Conservation (phyloP, 2,329 filamentous ascomycete species). For the Bipolaris bicolor region DNA sequence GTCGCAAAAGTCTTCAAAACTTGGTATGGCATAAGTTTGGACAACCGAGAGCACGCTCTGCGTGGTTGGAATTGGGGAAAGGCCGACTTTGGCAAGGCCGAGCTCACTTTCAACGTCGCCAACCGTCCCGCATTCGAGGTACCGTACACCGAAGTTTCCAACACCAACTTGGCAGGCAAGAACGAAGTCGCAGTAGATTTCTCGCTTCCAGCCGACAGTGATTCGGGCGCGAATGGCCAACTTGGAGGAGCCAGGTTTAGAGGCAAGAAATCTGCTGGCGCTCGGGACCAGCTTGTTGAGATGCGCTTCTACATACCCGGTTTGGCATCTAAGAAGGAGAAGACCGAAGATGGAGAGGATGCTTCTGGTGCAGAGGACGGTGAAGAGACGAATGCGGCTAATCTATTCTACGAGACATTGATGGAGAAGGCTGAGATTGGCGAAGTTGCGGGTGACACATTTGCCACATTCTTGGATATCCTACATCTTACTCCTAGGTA, state of each 20-base stretch:
- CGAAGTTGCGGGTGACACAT: conserved; percentile 97
- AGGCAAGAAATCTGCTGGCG: conserved; percentile 88
- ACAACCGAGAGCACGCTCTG: conserved; percentile 91
- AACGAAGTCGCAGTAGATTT: conserved; percentile 98
- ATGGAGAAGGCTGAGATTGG: conserved; percentile 99
- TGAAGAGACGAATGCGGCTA: conserved; percentile 93
- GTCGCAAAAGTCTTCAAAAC: conserved; percentile 93
- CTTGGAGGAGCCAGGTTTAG: conserved; percentile 75
- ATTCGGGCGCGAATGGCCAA: conserved; percentile 74
- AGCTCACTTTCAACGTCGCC: conserved; percentile 95
- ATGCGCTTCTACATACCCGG: conserved; percentile 99
- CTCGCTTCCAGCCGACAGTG: conserved; percentile 73
- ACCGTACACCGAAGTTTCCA: conserved; percentile 95
- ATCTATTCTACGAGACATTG: conserved; percentile 96
- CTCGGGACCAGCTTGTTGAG: conserved; percentile 91
- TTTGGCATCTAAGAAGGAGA: conserved; percentile 72
- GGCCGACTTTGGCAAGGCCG: conserved; percentile 92
- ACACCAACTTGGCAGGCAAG: conserved; percentile 95
- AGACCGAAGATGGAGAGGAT: conserved; percentile 74
- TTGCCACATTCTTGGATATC: conserved; percentile 95
- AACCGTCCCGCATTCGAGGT: conserved; percentile 97
- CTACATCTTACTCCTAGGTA: conserved; percentile 94
- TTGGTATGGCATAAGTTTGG: conserved; percentile 94
- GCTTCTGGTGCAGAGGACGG: conserved; percentile 59
- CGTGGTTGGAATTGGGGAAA: conserved; percentile 99